Base-by-base conservation (phyloP, 2,329 filamentous ascomycete species). In the Penicillium hesseltinei region DNA sequence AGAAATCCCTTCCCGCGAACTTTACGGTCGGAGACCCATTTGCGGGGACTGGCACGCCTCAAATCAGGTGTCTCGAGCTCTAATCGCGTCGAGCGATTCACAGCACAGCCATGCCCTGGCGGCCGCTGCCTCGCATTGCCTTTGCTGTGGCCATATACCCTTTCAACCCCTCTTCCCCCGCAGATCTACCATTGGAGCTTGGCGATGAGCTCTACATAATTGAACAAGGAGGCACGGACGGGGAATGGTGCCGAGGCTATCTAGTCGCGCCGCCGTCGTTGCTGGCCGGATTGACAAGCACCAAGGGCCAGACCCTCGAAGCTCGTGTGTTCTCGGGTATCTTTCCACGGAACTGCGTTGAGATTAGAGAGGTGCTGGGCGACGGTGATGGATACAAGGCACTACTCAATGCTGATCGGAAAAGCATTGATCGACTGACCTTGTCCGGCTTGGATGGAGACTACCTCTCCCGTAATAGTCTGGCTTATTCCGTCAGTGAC, bases 121-220 rank as follows among this genome's bases (percentile, higher is more conserved):
- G 90, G 84, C 93, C 94, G 71, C 85, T 99, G 76, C 91, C 92
- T 77, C 90, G 91, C 71, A 97, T 99, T 81, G 94, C 92, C 73
- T 99, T 97, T 81, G 95, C 93, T 68, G 90, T 99, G 76, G 94
- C 93, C 81, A 92, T 88, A 66, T 96, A 92, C 75, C 94, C 94
- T 38, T 99, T 99, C 78, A 84, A 89, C 68, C 90, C 94, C 59
- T 88, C 90, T 59, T 88, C 88, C 64, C 86, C 92, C 53, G 90
- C 92, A 73, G 94, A 99, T 77, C 87, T 99, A 21, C 94, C 95
- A 10, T 88, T 99, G 73, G 92, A 99, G 77, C 91, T 99, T 63
- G 94, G 94, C 74, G 94, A 99, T 83, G 94, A 99, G 78, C 82
- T 99, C 63, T 99, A 99, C 78, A 95, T 99, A 65, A 97, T 99